A percentile compares a stretch with the other conserved stretches of the same genome.
Evolutionary conservation across 2,329 filamentous ascomycete species (phyloP).

Genomic region (Cladophialophora psammophila): DNA sequence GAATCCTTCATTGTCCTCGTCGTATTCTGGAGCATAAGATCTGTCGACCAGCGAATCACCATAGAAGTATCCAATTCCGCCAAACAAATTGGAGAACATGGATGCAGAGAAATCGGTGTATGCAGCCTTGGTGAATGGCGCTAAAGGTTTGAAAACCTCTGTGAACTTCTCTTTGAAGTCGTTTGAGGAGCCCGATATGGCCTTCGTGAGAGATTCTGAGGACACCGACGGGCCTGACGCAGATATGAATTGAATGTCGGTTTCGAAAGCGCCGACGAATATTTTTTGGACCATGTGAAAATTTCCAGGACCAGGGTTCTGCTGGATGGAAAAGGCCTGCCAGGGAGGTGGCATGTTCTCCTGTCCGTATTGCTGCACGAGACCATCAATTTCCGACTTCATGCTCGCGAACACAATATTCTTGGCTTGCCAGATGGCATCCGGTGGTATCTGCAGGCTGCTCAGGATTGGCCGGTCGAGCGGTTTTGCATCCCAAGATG

Average conservation of each 20-base stretch:
- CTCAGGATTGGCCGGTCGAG: slow-evolving; percentile 78
- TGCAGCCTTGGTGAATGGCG: slow-evolving; percentile 76
- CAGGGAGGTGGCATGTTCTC: slow-evolving; percentile 80
- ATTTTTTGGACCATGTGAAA: slow-evolving; percentile 89
- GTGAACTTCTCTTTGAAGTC: slow-evolving; percentile 78
- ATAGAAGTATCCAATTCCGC: slow-evolving; percentile 94
- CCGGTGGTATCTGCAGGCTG: slow-evolving; percentile 70
- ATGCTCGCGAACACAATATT: slow-evolving; percentile 69
- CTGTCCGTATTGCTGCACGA: slow-evolving; percentile 65
- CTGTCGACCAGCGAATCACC: slow-evolving; percentile 88
- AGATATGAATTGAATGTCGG: slow-evolving; percentile 90
- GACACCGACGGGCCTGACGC: slow-evolving; percentile 67
- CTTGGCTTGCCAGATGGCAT: slow-evolving; percentile 85
- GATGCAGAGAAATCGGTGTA: slow-evolving; percentile 83
- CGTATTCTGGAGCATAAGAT: slow-evolving; percentile 89
- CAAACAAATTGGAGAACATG: slow-evolving; percentile 92
- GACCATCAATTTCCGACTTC: slow-evolving; percentile 69
- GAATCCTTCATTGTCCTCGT: slow-evolving; percentile 93
- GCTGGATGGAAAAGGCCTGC: slow-evolving; percentile 80
- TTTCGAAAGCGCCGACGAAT: slow-evolving; percentile 88
- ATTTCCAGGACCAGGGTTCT: slow-evolving; percentile 75
- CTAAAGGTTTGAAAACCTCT: slow-evolving; percentile 73
- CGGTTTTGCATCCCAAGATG: slow-evolving; percentile 71
- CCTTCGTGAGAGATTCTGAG: slow-evolving; percentile 70
- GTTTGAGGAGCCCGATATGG: slow-evolving; percentile 71